Percentiles rank a stretch among this genome's conserved stretches.
Evolutionary conservation across 169 alveolate species (phyloP).

Genomic region (Cyclospora cayetanensis): DNA sequence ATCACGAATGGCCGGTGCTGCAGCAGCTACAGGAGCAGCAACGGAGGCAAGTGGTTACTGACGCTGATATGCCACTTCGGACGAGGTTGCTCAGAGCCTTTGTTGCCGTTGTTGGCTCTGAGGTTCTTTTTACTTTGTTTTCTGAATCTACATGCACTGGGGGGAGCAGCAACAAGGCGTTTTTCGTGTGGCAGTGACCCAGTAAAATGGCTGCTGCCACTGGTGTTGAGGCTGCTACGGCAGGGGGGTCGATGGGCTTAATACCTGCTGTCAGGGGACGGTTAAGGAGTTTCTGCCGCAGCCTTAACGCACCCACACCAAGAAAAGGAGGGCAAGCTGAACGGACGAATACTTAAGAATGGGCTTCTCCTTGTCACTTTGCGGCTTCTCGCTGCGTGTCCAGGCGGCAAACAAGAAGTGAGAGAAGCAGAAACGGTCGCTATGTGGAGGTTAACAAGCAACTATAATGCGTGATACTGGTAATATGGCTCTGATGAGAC

Average conservation of each 20-base stretch:
- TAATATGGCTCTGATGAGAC: background rate
- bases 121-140: no score
- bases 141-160: no score
- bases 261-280: slow-evolving; percentile 44
- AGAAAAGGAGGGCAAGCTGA: background rate
- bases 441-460: background rate
- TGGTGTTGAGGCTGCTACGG: background rate
- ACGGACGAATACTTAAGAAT: background rate
- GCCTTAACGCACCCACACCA: background rate
- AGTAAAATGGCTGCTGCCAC: background rate
- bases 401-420: background rate
- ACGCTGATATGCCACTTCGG: no score
- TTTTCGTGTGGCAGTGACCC: no score
- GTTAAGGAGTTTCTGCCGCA: background rate
- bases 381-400: background rate
- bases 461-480: background rate
- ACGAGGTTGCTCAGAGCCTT: no score
- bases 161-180: no score
- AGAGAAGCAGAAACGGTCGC: background rate
- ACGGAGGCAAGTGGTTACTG: no score
- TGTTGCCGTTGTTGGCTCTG: no score
- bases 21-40: no score
- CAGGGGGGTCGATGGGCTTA: background rate
- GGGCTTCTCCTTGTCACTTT: background rate
- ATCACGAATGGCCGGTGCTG: no score